Evolutionary conservation across 306 rosid species (phyloP), one percentile per base, ranked within the genome.

Genomic region (Rubus idaeus): DNA sequence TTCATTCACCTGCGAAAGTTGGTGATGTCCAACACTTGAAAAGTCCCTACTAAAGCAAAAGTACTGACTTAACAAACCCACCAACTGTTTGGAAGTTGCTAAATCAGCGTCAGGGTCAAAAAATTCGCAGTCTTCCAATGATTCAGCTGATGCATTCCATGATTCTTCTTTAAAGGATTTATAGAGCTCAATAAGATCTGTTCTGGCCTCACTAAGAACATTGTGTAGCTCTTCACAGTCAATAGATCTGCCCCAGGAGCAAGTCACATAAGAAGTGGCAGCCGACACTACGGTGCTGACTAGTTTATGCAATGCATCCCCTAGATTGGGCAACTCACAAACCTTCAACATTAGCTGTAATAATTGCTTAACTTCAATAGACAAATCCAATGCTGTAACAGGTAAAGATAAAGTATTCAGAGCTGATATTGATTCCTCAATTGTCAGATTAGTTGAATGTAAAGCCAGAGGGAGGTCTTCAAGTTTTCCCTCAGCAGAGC

Each of bases 401-500:
- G 94, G 91, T 72, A 87, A 78, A 78, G 90, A 88, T 79, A 96
- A 83, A 74, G 87, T 88, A 47, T 78, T 89, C 85, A 88, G 73
- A 80, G 87, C 79, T 75, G 83, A 89, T 65, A 84, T 68, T 11
- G 89, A 84, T 61, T 89, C 94, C 78, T 90, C 96, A 58, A 84
- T 81, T 78, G 86, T 76, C 80, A 83, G 68, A 83, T 73, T 85
- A 80, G 84, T 76, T 78, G 97, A 89, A 81, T 79, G 93, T 73
- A 96, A 86, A 75, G 97, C 91, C 78, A 85, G 82, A 66, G 98
- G 98, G 78, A 96, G 91, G 74, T 96, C 98, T 85, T 92, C 99
- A 77, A 89, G 90, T 87, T 84, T 96, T 79, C 94, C 98, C 79
- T 86, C 96, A 39, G 90, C 81, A 79, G 96, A 96, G 78, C 89